Evolutionary conservation across 2,329 filamentous ascomycete species (phyloP).

Genomic region (Elsinoe ampelina): DNA sequence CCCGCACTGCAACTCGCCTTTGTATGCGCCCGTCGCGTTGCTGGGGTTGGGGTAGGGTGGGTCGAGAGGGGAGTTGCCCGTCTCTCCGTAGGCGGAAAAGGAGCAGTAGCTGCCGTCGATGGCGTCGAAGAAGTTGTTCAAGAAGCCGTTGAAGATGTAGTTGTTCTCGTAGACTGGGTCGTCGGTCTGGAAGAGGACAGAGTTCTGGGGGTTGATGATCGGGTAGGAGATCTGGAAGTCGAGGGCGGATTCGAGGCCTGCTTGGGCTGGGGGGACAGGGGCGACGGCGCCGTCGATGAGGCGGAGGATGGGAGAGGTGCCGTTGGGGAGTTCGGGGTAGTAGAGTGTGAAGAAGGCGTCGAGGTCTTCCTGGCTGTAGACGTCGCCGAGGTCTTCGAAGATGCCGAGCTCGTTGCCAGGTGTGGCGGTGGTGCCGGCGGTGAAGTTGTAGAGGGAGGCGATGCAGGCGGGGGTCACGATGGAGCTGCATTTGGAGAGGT

Average conservation of each 20-base stretch:
- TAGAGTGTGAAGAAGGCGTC: slow-evolving; percentile 21
- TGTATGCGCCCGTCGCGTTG: slow-evolving; percentile 14
- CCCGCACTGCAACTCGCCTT: slow-evolving; percentile 28
- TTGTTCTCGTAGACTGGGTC: slow-evolving; percentile 30
- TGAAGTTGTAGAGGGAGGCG: slow-evolving; percentile 21
- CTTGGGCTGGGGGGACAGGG: slow-evolving; percentile 20
- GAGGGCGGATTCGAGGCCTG: slow-evolving; percentile 36
- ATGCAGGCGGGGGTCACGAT: slow-evolving; percentile 33
- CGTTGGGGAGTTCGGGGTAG: slow-evolving; percentile 18
- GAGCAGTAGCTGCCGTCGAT: slow-evolving; percentile 35
- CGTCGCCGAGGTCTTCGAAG: slow-evolving; percentile 18
- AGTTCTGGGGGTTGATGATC: slow-evolving; percentile 43
- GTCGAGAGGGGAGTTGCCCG: slow-evolving; percentile 30
- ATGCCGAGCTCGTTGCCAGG: slow-evolving; percentile 20
- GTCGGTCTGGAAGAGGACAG: slow-evolving; percentile 43
- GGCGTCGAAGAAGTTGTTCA: slow-evolving; percentile 43
- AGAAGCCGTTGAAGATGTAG: slow-evolving; percentile 23
- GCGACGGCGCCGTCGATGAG: slow-evolving; percentile 21
- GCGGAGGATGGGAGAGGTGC: slow-evolving; percentile 19
- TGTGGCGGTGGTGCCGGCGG: slow-evolving; percentile 17
- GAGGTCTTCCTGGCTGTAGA: slow-evolving; percentile 20
- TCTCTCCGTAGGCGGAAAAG: slow-evolving; percentile 8
- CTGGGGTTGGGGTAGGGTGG: slow-evolving; percentile 41
- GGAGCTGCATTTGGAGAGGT: slow-evolving; percentile 23
- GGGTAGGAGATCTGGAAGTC: slow-evolving; percentile 44